phyloP scores from a whole-genome alignment of 1,284 basidiomycete genomes.

The Pterulicium gracile region DNA sequence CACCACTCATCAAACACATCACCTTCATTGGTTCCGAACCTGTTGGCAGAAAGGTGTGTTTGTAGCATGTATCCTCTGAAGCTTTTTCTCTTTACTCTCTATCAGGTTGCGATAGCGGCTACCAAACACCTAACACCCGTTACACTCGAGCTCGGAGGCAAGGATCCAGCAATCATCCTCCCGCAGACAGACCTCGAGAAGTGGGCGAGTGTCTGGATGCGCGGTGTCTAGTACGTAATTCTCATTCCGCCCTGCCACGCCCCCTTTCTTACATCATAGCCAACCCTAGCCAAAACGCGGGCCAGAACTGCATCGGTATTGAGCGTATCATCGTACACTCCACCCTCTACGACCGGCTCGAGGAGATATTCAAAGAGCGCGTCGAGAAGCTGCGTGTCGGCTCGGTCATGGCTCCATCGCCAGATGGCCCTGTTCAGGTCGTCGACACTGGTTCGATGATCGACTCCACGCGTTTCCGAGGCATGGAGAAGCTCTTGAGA shows the following conservation, averaged over 20 bases:
- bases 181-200: slow-evolving; percentile 62
- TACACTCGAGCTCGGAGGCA: slow-evolving; percentile 84
- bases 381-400: slow-evolving; percentile 61
- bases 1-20: slow-evolving; percentile 72
- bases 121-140: slow-evolving; percentile 82
- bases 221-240: slow-evolving; percentile 74
- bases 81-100: slow-evolving; percentile 6
- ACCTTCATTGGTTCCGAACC: slow-evolving; percentile 90
- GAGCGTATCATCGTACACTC: slow-evolving; percentile 85
- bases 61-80: neutral
- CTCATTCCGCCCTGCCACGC: slow-evolving; percentile 1
- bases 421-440: slow-evolving; percentile 56
- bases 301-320: slow-evolving; percentile 96
- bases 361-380: slow-evolving; percentile 52
- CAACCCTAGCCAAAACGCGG: slow-evolving; percentile 66
- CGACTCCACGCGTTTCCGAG: slow-evolving; percentile 52
- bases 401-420: slow-evolving; percentile 49
- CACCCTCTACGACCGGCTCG: slow-evolving; percentile 65
- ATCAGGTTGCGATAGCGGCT: slow-evolving; percentile 70
- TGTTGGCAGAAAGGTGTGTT: slow-evolving; percentile 70
- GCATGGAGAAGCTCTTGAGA: slow-evolving; percentile 61
- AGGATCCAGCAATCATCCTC: slow-evolving; percentile 71
- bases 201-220: slow-evolving; percentile 71
- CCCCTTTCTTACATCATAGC: slow-evolving; percentile 4
- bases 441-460: slow-evolving; percentile 84